Base-by-base conservation (phyloP, 306 rosid species). In the Cicer bijugum region DNA sequence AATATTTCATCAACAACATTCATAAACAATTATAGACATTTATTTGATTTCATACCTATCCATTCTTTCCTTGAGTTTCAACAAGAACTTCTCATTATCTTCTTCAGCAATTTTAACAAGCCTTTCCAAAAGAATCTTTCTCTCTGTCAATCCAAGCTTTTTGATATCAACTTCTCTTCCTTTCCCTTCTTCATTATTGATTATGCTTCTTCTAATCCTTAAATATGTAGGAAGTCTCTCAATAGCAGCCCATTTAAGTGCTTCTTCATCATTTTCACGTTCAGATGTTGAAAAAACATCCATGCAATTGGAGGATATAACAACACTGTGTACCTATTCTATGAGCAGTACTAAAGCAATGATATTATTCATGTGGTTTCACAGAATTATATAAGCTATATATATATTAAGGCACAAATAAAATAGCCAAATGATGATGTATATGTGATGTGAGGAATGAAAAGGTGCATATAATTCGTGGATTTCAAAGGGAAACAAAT, bases 41-140 rank as follows among this genome's bases (percentile, higher is more conserved):
- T 33, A 63, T 23, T 23, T 23, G 3, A 40, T 33, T 58, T 52
- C 74, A 71, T 51, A 92, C 98, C 93, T 76, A 14, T 91, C 83
- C 82, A 93, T 89, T 69, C 97, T 85, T 28, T 82, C 78, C 78
- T 86, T 91, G 77, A 93, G 92, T 82, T 91, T 91, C 77, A 83
- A 20, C 86, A 93, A 78, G 79, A 93, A 91, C 75, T 81, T 85
- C 74, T 89, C 98, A 59, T 89, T 88, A 63, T 93, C 98, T 53
- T 91, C 86, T 44, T 91, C 93, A 2, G 97, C 92, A 20, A 91
- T 87, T 51, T 86, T 91, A 43, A 93, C 83, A 2, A 93, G 93
- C 69, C 97, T 85, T 20, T 93, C 98, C 55, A 91, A 14, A 14
- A 93, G 39, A 65, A 82, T 82, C 80, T 84, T 86, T 19, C 92